Evolutionary conservation across 805 yeast species (phyloP).

Genomic region (Saturnispora kantuleensis): DNA sequence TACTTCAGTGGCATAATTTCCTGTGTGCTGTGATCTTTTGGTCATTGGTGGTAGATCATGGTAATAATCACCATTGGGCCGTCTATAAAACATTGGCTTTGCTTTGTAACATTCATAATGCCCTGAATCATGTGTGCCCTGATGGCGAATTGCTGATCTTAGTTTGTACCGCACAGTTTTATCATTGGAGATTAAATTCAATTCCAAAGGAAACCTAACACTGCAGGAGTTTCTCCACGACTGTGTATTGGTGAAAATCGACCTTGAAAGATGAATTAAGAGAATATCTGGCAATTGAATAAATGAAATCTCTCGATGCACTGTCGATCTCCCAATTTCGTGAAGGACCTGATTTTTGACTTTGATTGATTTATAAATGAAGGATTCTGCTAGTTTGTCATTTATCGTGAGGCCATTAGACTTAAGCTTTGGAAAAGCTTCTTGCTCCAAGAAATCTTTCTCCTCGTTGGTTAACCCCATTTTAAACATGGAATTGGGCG

Average conservation of each 20-base stretch:
- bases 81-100: slow-evolving; percentile 52
- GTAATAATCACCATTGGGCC: slow-evolving; percentile 18
- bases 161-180: slow-evolving; percentile 36
- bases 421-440: slow-evolving; percentile 27
- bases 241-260: slow-evolving; percentile 58
- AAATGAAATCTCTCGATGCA: slow-evolving; percentile 54
- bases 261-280: slow-evolving; percentile 78
- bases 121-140: slow-evolving; percentile 81
- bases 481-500: not conserved
- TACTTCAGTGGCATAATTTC: too few relatives aligned
- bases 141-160: slow-evolving; percentile 69
- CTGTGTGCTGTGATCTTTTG: not conserved
- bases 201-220: slow-evolving; percentile 53
- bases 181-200: slow-evolving; percentile 21
- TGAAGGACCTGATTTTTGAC: slow-evolving; percentile 28
- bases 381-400: slow-evolving; percentile 44
- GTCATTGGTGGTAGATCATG: slow-evolving; percentile 13
- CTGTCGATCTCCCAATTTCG: slow-evolving; percentile 43
- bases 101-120: slow-evolving; percentile 84
- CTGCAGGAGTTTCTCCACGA: slow-evolving; percentile 68
- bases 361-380: slow-evolving; percentile 38
- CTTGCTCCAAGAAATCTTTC: slow-evolving; percentile 24
- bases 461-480: slow-evolving; percentile 21
- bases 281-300: slow-evolving; percentile 61
- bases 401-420: slow-evolving; percentile 41